Base-by-base conservation (phyloP, 2,329 filamentous ascomycete genomes). In the Paraphaeosphaeria sporulosa region DNA sequence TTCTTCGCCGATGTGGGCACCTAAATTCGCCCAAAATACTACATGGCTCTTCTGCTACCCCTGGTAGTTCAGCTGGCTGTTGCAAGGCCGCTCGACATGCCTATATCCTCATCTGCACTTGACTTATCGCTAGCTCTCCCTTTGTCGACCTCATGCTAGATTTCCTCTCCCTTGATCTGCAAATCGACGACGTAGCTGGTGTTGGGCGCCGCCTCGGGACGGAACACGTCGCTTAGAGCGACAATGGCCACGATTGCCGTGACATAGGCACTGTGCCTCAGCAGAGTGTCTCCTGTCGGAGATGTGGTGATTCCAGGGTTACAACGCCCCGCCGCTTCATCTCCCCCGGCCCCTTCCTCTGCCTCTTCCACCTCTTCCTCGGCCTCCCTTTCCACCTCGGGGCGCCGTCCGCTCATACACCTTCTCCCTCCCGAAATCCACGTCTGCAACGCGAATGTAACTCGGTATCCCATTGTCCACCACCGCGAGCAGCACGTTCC, bases 381-480 rank as follows among this genome's bases (percentile, higher is more conserved):
- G 58, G 8, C 70, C 69, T 74, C 83, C 64, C 74, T 78, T 70
- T 42, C 77, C 70, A 57, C 75, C 62, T 61, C 71, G 73, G 9
- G 34, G 23, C 83, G 81, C 65, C 85, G 84, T 58, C 54, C 86
- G 80, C 71, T 89, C 87, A 70, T 88, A 93, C 40, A 97, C 71
- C 75, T 80, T 87, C 77, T 96, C 93, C 63, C 73, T 69, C 1
- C 75, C 89, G 78, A 97, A 97, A 0, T 89, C 89, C 12, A 88
- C 89, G 80, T 98, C 93, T 1, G 86, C 88, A 60, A 97, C 84
- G 25, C 91, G 83, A 71, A 97, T 83, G 74, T 94, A 98, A 76
- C 94, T 98, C 48, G 94, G 90, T 23, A 98, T 85, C 0, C 95
- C 95, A 64, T 93, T 87, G 75, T 98, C 95, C 36, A 97, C 93